phyloP scores from a whole-genome alignment of 129 eudicot species.

The Tagetes erecta region DNA sequence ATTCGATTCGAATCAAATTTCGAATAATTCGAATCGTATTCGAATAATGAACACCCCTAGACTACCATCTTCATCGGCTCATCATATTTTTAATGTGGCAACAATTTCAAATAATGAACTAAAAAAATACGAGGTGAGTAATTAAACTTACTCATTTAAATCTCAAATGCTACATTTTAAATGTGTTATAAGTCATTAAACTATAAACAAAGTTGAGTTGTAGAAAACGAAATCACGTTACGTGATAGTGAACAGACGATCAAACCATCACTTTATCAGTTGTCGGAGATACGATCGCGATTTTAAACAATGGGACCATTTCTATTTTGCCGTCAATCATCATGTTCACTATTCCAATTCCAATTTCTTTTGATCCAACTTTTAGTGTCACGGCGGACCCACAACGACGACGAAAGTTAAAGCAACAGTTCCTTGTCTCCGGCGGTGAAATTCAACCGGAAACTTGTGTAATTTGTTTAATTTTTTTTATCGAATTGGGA shows the following conservation, averaged over 20 bases:
- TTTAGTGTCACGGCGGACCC: slow-evolving; percentile 30
- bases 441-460: slow-evolving; percentile 11
- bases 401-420: slow-evolving; percentile 32
- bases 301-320: slow-evolving; percentile 26
- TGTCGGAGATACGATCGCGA: slow-evolving; percentile 31
- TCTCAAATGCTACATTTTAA: no score
- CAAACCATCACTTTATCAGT: slow-evolving; percentile 9
- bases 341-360: slow-evolving; percentile 29
- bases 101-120: no score
- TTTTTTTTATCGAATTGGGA: slow-evolving; percentile 16
- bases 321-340: slow-evolving; percentile 13
- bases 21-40: no score
- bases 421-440: slow-evolving; percentile 28
- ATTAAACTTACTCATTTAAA: no score
- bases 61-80: no score
- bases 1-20: no score
- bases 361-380: slow-evolving; percentile 22
- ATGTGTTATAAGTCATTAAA: no score
- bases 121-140: no score
- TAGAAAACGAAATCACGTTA: slow-evolving; percentile 15
- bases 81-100: no score
- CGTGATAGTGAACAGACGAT: slow-evolving; percentile 22
- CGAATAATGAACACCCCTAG: no score
- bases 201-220: not conserved
- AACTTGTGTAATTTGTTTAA: not conserved